Percentiles rank a stretch among this genome's conserved stretches.
Evolutionary conservation across 2,329 filamentous ascomycete genomes (phyloP).

Genomic region (Zymoseptoria ardabiliae): DNA sequence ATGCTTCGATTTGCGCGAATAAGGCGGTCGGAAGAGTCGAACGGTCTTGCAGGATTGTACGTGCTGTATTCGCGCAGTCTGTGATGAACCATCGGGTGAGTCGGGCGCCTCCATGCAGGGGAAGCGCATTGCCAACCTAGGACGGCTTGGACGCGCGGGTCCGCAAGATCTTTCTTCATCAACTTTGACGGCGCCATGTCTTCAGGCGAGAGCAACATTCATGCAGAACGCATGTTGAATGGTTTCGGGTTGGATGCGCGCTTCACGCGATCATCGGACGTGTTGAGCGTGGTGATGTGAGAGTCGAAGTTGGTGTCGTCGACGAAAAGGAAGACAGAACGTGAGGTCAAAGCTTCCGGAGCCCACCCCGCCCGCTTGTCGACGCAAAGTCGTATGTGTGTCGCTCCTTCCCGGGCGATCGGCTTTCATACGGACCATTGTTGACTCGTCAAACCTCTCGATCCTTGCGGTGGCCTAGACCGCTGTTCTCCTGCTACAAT

Average conservation of each 20-base stretch:
- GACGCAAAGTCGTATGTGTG: neutral
- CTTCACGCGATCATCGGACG: neutral
- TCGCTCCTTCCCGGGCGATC: neutral
- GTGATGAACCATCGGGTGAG: neutral
- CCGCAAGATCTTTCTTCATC: neutral
- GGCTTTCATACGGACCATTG: neutral
- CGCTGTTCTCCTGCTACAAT: neutral
- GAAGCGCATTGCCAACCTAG: neutral
- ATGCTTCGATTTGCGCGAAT: neutral
- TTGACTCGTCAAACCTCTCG: neutral
- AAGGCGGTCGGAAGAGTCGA: neutral
- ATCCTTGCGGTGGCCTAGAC: neutral
- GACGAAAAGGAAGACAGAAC: neutral
- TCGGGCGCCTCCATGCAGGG: neutral
- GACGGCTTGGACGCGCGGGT: neutral
- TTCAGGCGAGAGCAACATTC: neutral
- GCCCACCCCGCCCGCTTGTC: neutral
- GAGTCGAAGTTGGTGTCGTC: neutral
- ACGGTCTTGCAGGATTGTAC: neutral
- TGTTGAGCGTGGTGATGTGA: neutral
- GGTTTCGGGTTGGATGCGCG: neutral
- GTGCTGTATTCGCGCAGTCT: neutral
- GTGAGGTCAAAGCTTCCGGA: neutral
- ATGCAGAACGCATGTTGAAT: neutral
- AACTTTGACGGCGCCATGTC: neutral